Evolutionary conservation across 2,329 filamentous ascomycete genomes (phyloP).

Genomic region (Cordyceps farinosa): DNA sequence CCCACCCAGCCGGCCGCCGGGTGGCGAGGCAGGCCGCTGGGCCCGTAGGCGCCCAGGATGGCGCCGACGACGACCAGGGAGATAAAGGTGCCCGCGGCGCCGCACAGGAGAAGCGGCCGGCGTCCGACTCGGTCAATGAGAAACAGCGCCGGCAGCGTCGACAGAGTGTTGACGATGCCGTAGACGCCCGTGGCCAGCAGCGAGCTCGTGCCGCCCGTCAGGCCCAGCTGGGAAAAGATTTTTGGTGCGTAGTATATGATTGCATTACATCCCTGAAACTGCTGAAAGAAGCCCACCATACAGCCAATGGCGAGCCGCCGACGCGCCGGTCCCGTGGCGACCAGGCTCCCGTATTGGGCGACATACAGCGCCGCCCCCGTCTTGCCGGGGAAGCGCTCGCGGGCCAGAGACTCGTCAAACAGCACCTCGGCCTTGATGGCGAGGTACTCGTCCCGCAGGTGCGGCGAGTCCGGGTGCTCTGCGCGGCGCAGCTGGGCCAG

Average conservation of each 20-base stretch:
- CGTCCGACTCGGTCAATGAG: constrained; percentile 55
- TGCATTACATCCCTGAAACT: constrained; percentile 46
- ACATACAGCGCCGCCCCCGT: constrained; percentile 29
- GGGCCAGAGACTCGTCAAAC: constrained; percentile 31
- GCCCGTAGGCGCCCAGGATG: constrained; percentile 45
- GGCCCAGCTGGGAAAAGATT: constrained; percentile 42
- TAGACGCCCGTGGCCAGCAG: constrained; percentile 57
- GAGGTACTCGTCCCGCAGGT: constrained; percentile 32
- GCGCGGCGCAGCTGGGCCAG: constrained; percentile 33
- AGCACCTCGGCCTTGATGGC: constrained; percentile 37
- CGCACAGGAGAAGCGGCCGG: constrained; percentile 60
- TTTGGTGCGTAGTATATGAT: constrained; percentile 48
- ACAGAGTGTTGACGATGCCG: constrained; percentile 52
- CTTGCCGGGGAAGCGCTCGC: constrained; percentile 30
- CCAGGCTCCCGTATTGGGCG: constrained; percentile 30
- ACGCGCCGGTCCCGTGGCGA: constrained; percentile 29
- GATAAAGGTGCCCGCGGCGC: constrained; percentile 60
- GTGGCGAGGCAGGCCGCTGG: constrained; percentile 30
- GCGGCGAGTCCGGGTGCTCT: constrained; percentile 27
- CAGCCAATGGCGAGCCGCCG: constrained; percentile 52
- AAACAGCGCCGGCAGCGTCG: constrained; percentile 41
- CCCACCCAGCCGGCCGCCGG: constrained; percentile 48
- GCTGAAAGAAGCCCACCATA: constrained; percentile 53
- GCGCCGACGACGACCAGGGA: constrained; percentile 53
- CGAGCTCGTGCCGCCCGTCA: constrained; percentile 38